Percentiles rank a stretch among this genome's conserved stretches.
These are phyloP conservation scores for Lasiosphaeris hirsuta DNA, from an alignment of 495 filamentous ascomycete species.

Conservation along the genomic window DNA sequence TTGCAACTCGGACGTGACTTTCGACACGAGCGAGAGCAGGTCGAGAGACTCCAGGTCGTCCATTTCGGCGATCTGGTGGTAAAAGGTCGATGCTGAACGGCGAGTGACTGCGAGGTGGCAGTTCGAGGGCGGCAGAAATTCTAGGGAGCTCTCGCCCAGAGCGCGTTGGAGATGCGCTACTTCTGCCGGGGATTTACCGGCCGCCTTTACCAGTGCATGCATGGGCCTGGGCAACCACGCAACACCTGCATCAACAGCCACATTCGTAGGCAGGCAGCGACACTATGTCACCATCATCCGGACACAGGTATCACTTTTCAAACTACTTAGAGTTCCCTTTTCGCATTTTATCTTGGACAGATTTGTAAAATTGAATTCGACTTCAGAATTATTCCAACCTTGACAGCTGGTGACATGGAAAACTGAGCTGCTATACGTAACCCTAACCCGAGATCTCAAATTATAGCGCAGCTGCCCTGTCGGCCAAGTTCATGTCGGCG, in stretches of 20 bases:
- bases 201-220: slow-evolving; percentile 1
- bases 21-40: slow-evolving; percentile 87
- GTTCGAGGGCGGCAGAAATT: background rate
- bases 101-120: too few species aligned
- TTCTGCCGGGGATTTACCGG: slow-evolving; percentile 15
- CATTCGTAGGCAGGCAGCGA: background rate
- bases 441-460: background rate
- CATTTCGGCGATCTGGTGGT: slow-evolving; percentile 49
- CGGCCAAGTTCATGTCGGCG: too few species aligned
- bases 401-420: background rate
- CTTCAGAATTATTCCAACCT: background rate
- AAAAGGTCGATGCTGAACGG: background rate
- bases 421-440: background rate
- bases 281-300: background rate
- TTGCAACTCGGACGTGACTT: slow-evolving; percentile 88
- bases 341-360: too few species aligned
- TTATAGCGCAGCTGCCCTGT: background rate
- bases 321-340: too few species aligned
- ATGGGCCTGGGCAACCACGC: too few species aligned
- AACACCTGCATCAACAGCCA: too few species aligned
- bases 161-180: background rate
- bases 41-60: slow-evolving; percentile 89
- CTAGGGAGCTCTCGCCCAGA: background rate
- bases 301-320: too few species aligned
- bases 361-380: too few species aligned